Percentiles rank a stretch among this genome's conserved stretches.
Evolutionary conservation across 352 stramenopile genomes (phyloP).

Genomic region (Phytopythium chamaehyphon): DNA sequence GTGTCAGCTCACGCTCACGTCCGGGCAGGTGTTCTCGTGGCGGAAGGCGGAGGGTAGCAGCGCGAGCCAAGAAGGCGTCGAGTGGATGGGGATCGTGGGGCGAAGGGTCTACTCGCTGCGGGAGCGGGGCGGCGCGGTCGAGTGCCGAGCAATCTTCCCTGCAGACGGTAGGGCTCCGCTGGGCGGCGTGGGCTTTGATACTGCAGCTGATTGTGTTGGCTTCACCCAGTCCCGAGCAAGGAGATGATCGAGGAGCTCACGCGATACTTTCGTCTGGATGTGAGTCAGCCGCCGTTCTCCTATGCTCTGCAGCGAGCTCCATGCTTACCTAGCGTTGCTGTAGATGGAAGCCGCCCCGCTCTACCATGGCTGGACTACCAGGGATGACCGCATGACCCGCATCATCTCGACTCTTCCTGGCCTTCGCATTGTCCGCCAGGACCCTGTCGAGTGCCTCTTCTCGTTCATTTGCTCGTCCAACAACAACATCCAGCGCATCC

Average conservation of each 20-base stretch:
- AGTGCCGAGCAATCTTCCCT: constrained; percentile 62
- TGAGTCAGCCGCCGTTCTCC: constrained; percentile 5
- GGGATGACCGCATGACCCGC: constrained; percentile 50
- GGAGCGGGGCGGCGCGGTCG: constrained; percentile 31
- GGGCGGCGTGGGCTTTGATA: background rate
- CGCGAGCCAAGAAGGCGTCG: constrained; percentile 4
- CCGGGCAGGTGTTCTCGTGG: constrained; percentile 52
- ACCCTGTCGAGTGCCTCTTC: constrained; percentile 95
- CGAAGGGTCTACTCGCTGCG: constrained; percentile 41
- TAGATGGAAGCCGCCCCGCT: constrained; percentile 31
- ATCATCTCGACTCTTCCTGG: constrained; percentile 83
- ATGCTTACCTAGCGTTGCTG: background rate
- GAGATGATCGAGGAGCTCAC: constrained; percentile 47
- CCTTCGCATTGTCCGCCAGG: constrained; percentile 90
- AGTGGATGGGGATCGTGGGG: constrained; percentile 56
- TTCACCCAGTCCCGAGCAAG: constrained; percentile 24
- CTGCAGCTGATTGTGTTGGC: background rate
- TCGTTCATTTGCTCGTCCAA: constrained; percentile 98
- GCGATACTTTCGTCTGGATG: constrained; percentile 90
- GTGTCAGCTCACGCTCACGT: constrained; percentile 41
- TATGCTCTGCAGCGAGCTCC: background rate
- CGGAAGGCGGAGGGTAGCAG: constrained; percentile 8
- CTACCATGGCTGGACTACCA: constrained; percentile 80
- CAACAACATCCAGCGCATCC: constrained; percentile 98
- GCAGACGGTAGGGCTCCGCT: constrained; percentile 41